phyloP scores from a whole-genome alignment of 768 basidiomycete genomes.

The Scleroderma citrinum region DNA sequence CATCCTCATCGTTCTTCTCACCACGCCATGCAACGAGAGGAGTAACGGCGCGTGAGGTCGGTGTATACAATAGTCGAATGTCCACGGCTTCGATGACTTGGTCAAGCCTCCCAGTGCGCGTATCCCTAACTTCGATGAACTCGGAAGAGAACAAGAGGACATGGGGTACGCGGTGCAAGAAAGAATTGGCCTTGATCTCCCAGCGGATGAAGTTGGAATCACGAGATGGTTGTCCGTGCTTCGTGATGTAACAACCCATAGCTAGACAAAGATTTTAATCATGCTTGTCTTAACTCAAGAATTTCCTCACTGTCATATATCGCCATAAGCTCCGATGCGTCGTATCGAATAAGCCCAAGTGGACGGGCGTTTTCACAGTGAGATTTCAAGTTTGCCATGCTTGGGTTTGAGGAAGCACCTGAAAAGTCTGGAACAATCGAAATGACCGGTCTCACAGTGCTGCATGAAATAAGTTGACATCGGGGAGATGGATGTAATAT shows the following conservation, averaged over 20 bases:
- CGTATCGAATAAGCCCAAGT: constrained; percentile 59
- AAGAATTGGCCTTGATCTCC: constrained; percentile 67
- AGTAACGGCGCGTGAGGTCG: constrained; percentile 33
- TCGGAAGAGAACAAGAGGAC: constrained; percentile 67
- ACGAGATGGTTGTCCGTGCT: constrained; percentile 59
- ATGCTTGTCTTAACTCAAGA: neutral
- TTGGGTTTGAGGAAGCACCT: constrained; percentile 32
- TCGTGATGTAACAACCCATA: constrained; percentile 72
- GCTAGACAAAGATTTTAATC: constrained; percentile 33
- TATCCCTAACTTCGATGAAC: constrained; percentile 70
- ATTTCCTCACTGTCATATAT: constrained; percentile 62
- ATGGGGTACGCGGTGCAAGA: constrained; percentile 53
- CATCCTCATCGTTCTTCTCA: constrained; percentile 47
- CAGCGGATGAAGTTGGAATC: constrained; percentile 64
- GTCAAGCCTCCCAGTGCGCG: constrained; percentile 59
- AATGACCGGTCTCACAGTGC: constrained; percentile 37
- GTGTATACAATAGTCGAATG: constrained; percentile 50
- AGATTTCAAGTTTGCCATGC: constrained; percentile 49
- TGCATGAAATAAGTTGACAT: constrained; percentile 13
- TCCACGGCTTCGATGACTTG: constrained; percentile 77
- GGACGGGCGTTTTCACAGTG: constrained; percentile 54
- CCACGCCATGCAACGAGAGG: constrained; percentile 64
- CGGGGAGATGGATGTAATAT: neutral
- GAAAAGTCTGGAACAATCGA: constrained; percentile 57
- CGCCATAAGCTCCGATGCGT: constrained; percentile 54